Evolutionary conservation across 164 flowering plant species (phyloP).

Genomic region (Chimonanthus salicifolius): DNA sequence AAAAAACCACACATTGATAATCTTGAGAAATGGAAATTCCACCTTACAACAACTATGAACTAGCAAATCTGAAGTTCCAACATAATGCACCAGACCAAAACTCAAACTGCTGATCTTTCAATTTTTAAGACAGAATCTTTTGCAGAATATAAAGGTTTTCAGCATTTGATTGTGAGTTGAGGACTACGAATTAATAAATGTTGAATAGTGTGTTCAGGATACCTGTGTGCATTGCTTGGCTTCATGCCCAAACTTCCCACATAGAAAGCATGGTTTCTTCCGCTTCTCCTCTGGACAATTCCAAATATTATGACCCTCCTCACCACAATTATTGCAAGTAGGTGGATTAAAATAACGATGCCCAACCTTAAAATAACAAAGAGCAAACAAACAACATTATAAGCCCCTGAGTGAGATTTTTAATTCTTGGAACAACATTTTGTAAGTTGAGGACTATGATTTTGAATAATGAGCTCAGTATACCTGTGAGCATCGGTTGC

Average conservation of each 20-base stretch:
- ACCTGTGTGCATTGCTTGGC: conserved; percentile 74
- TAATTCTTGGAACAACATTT: not conserved
- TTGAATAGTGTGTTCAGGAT: not conserved
- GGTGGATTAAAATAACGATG: conserved; percentile 73
- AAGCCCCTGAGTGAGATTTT: not conserved
- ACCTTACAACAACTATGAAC: too few relatives aligned
- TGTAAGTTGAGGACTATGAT: not conserved
- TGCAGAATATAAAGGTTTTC: not conserved
- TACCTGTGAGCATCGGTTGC: conserved; percentile 74
- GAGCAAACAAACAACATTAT: conserved; percentile 5
- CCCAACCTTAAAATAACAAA: conserved; percentile 36
- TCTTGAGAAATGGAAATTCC: too few relatives aligned
- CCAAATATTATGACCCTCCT: conserved; percentile 46
- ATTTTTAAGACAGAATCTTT: not conserved
- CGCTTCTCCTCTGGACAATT: conserved; percentile 43
- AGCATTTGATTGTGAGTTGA: too few relatives aligned
- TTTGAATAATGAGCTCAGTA: not conserved
- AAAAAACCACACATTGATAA: too few relatives aligned
- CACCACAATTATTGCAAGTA: conserved; percentile 56
- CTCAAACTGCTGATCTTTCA: not conserved
- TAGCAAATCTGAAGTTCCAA: too few relatives aligned
- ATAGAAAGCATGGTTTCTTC: conserved; percentile 79
- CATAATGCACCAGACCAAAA: too few relatives aligned
- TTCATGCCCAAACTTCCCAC: conserved; percentile 82
- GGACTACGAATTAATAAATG: not conserved